A percentile compares a stretch with the other conserved stretches of the same genome.
These are phyloP conservation scores for Citrus maxima DNA, from an alignment of 345 rosid genomes.

Conservation along the genomic window DNA sequence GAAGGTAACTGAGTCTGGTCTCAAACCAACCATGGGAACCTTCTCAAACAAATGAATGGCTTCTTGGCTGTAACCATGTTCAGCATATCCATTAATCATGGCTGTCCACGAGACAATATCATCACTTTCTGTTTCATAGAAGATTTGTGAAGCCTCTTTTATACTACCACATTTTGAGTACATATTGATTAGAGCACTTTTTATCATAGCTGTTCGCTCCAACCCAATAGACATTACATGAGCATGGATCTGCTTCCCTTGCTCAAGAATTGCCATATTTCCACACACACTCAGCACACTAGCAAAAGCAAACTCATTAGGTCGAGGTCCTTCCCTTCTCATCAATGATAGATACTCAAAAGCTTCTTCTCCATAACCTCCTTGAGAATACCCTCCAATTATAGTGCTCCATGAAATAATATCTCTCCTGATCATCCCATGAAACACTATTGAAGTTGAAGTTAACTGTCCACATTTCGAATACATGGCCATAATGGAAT, in stretches of 20 bases:
- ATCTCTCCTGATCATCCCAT: conserved; percentile 53
- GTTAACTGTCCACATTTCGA: conserved; percentile 56
- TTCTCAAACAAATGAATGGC: conserved; percentile 74
- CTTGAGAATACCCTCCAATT: conserved; percentile 68
- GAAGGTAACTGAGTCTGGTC: conserved; percentile 73
- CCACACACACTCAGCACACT: conserved; percentile 82
- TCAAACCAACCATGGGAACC: conserved; percentile 45
- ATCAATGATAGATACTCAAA: conserved; percentile 67
- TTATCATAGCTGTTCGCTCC: conserved; percentile 43
- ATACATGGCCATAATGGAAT: conserved; percentile 75
- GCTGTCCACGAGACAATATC: conserved; percentile 80
- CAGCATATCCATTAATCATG: conserved; percentile 90
- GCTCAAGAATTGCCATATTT: conserved; percentile 68
- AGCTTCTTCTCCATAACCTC: conserved; percentile 64
- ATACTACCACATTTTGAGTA: conserved; percentile 86
- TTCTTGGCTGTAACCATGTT: conserved; percentile 71
- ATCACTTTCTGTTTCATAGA: conserved; percentile 42
- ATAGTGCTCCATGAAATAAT: conserved; percentile 88
- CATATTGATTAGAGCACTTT: conserved; percentile 78
- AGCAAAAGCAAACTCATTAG: conserved; percentile 72
- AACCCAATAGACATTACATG: conserved; percentile 54
- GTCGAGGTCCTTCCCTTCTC: conserved; percentile 73
- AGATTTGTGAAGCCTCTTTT: conserved; percentile 62
- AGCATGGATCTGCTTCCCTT: conserved; percentile 80
- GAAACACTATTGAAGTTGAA: conserved; percentile 56